Conservation (phyloP, 192 early-diverging fungal genomes). For the Spinellus fusiger region DNA sequence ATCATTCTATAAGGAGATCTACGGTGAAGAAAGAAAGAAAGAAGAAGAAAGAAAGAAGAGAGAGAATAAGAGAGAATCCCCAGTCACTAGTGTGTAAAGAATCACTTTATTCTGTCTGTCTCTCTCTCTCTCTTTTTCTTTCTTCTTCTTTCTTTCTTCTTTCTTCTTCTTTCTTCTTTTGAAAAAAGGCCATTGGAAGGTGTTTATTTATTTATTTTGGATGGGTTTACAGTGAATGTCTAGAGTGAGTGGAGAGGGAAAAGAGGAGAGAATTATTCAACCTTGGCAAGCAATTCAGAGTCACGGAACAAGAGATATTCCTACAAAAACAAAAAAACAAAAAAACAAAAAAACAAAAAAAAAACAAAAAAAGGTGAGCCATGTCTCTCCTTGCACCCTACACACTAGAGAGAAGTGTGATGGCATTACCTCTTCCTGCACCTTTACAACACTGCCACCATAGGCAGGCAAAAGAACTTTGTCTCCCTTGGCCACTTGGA, state of each 20-base stretch:
- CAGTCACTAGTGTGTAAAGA: no score
- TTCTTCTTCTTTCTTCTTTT: no score
- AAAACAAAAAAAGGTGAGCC: neutral
- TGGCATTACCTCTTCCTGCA: slow-evolving; percentile 57
- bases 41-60: neutral
- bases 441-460: slow-evolving; percentile 90
- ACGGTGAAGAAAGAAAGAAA: no score
- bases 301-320: slow-evolving; percentile 90
- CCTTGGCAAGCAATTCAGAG: slow-evolving; percentile 89
- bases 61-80: neutral
- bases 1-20: no score
- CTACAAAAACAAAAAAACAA: slow-evolving; percentile 3
- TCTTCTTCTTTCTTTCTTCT: no score
- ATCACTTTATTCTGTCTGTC: no score
- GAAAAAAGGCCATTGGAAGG: no score
- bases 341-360: neutral
- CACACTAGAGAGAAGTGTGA: neutral
- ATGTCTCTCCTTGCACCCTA: neutral
- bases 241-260: no score
- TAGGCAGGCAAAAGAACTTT: slow-evolving; percentile 91
- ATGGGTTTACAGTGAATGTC: no score
- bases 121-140: no score
- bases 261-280: no score
- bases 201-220: no score
- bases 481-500: slow-evolving; percentile 84